Base-by-base conservation (phyloP, 179 eudicot genomes). In the Actinidia arguta region DNA sequence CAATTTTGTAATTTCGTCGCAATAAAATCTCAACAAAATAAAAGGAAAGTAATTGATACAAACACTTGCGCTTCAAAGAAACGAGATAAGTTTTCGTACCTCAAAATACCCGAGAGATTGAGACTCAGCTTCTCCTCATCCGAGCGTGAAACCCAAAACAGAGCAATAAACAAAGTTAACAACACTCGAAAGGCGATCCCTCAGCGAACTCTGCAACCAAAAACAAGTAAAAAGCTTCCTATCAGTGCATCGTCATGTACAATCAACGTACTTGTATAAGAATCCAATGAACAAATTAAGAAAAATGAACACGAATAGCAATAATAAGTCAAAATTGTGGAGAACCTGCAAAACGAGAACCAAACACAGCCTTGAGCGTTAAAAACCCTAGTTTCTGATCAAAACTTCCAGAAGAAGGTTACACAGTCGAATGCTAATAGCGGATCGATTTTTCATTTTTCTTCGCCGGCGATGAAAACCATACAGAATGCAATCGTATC, bases 71-170 rank as follows among this genome's bases (percentile, higher is more conserved):
- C 22, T 11, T n/a, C 27, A 14, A 39, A 72, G 42, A 31, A 17
- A 47, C 20, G 17, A 24, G 52, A 72, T 47, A 48, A 22, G 48
- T 48, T 8, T 10, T 2, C 58, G 76, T 72, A 72, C 76, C 76
- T 22, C 17, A 50, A 55, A 8, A 31, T 10, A 4, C 63, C 39
- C 64, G 78, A 31, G 48, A 75, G 27, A 52, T 31, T 20, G 63
- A 24, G 25, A 31, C 63, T 75, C 64, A 75, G 78, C 59, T 73
- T 73, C 42, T 73, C 61, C 25, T 24, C 77, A 13, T 51, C 42
- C 5, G 6, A 13, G 77, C 77, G 61, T 25, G 56, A 73, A 73
- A 50, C 61, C 25, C 77, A 51, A 73, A 42, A 73, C 42, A 73
- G 61, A 25, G 59, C 77, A 24, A 27, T 31, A 31, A 31, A 31